Evolutionary conservation across 139 green algal species (phyloP).

Genomic region (Mesotaenium endlicherianum): DNA sequence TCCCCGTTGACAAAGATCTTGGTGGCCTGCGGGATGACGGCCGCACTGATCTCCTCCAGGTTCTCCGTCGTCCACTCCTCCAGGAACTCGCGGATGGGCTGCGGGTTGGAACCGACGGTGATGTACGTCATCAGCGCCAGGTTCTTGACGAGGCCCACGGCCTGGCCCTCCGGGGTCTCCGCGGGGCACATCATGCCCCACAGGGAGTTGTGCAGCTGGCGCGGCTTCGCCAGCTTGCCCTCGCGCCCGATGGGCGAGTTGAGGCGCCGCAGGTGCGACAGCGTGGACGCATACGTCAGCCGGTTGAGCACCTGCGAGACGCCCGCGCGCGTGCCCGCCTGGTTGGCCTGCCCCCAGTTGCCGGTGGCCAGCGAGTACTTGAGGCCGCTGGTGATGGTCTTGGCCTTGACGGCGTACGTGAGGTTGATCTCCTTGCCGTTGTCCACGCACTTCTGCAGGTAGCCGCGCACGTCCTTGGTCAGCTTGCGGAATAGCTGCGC

Average conservation of each 20-base stretch:
- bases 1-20: constrained; percentile 90
- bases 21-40: constrained; percentile 52
- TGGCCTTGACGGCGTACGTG: constrained; percentile 71
- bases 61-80: constrained; percentile 66
- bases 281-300: constrained; percentile 90
- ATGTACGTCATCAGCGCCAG: constrained; percentile 90
- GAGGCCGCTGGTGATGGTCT: constrained; percentile 88
- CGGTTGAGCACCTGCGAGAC: constrained; percentile 82
- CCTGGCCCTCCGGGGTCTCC: constrained; percentile 91
- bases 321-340: constrained; percentile 28
- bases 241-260: constrained; percentile 90
- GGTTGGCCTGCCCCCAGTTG: constrained; percentile 83
- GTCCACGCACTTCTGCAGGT: constrained; percentile 73
- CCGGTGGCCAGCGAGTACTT: constrained; percentile 95
- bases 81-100: constrained; percentile 61
- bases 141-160: constrained; percentile 97
- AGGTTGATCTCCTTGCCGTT: constrained; percentile 61
- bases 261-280: constrained; percentile 92
- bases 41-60: constrained; percentile 60
- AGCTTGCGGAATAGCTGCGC: constrained; percentile 92
- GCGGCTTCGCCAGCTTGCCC: constrained; percentile 81
- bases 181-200: constrained; percentile 98
- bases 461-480: constrained; percentile 82
- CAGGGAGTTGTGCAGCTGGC: constrained; percentile 96
- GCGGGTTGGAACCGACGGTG: constrained; percentile 54